Evolutionary conservation across 305 asterid genomes (phyloP).

Genomic region (Withania somnifera): DNA sequence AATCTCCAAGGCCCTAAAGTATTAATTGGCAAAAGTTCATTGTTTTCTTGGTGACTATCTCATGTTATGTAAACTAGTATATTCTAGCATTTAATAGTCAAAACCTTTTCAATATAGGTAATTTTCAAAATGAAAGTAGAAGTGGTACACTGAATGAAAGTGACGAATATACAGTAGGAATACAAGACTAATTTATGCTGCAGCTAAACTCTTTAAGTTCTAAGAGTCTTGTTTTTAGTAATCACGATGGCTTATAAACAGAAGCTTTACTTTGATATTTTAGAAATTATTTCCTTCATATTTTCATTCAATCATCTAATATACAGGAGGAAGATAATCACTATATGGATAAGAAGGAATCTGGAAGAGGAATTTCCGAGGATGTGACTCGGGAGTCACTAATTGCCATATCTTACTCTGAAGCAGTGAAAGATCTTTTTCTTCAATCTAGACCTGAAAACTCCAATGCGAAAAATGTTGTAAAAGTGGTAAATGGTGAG

Average conservation of each 20-base stretch:
- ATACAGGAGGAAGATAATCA: neutral
- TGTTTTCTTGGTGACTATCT: neutral
- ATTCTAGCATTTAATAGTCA: neutral
- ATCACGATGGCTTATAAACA: too few relatives aligned
- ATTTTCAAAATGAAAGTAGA: neutral
- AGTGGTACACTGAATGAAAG: neutral
- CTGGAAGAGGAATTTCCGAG: neutral
- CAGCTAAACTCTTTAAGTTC: neutral
- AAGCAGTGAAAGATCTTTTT: neutral
- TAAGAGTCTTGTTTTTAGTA: neutral
- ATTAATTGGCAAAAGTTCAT: neutral
- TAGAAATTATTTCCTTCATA: neutral
- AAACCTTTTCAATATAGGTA: neutral
- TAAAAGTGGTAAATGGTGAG: neutral
- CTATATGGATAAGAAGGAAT: slow-evolving; percentile 5
- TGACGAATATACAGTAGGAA: neutral
- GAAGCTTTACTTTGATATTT: neutral
- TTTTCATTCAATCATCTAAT: neutral
- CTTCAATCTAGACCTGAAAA: neutral
- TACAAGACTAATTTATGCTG: neutral
- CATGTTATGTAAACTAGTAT: neutral
- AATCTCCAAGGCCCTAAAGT: too few relatives aligned
- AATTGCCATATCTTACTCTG: slow-evolving; percentile 5
- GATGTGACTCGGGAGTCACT: slow-evolving; percentile 14
- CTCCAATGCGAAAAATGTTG: neutral